Conservation (phyloP, 192 early-diverging fungal genomes). For the Thamnidium elegans region DNA sequence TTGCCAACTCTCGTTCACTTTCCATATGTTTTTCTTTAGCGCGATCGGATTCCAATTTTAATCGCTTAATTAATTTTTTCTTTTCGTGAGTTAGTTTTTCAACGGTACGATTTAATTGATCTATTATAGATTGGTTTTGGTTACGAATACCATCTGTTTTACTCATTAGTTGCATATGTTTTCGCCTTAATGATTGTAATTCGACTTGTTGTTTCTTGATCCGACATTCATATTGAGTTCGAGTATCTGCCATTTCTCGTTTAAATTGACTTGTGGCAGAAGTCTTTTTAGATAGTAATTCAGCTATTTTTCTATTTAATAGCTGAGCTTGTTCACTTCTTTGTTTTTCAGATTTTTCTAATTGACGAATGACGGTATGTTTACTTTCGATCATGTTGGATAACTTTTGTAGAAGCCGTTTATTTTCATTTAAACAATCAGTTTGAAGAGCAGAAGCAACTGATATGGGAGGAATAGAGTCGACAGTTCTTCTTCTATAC, state of each 20-base stretch:
- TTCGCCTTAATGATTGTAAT: conserved; percentile 15
- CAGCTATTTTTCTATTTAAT: conserved; percentile 6
- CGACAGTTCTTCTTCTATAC: conserved; percentile 12
- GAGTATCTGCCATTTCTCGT: conserved; percentile 5
- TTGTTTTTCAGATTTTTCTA: conserved; percentile 8
- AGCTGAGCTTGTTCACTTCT: not conserved
- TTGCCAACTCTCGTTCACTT: conserved; percentile 13
- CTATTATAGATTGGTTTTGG: conserved; percentile 12
- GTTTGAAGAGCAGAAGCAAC: not conserved
- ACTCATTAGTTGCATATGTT: conserved; percentile 20
- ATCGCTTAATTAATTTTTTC: conserved; percentile 22
- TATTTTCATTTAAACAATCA: conserved; percentile 1
- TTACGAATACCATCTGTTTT: conserved; percentile 6
- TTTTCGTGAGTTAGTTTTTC: conserved; percentile 26
- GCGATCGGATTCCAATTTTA: conserved; percentile 30
- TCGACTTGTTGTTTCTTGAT: conserved; percentile 18
- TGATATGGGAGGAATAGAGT: not conserved
- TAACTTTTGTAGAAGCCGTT: conserved; percentile 2
- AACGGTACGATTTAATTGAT: conserved; percentile 8
- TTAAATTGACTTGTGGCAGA: conserved; percentile 12
- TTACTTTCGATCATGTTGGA: not conserved
- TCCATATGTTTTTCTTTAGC: conserved; percentile 8
- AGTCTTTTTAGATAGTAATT: conserved; percentile 4
- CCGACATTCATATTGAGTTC: conserved; percentile 15
- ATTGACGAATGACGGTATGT: conserved; percentile 1